A percentile compares a stretch with the other conserved stretches of the same genome.
These are phyloP conservation scores for Fusarium cicatricum DNA, from an alignment of 2,329 filamentous ascomycete species.

Conservation along the genomic window DNA sequence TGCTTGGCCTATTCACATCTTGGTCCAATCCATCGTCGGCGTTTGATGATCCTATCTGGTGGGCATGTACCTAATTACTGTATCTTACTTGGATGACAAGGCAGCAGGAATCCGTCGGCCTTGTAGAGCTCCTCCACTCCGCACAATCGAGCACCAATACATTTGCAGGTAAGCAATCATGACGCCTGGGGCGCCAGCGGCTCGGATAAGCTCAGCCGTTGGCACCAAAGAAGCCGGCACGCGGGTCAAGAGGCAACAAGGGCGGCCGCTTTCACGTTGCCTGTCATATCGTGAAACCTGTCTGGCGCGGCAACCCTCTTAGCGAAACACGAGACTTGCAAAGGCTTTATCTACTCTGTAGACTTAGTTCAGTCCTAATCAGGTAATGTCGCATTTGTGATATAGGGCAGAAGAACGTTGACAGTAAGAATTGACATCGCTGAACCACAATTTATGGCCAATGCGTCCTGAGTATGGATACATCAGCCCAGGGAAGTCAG, in stretches of 20 bases:
- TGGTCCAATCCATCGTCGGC: not conserved
- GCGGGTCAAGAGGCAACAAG: not conserved
- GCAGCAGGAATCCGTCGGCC: not conserved
- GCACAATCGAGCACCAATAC: not conserved
- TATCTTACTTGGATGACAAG: too few species aligned
- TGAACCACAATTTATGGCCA: conserved; percentile 27
- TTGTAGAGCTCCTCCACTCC: not conserved
- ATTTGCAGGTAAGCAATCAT: too few species aligned
- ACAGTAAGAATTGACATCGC: conserved; percentile 24
- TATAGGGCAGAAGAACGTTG: not conserved
- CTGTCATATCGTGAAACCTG: too few species aligned
- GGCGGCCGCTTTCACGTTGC: too few species aligned
- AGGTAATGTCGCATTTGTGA: not conserved
- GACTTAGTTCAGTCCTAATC: not conserved
- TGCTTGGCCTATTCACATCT: not conserved
- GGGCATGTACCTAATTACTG: not conserved
- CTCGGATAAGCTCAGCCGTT: not conserved
- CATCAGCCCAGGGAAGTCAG: not conserved
- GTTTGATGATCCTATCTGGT: not conserved
- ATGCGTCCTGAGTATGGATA: conserved; percentile 2
- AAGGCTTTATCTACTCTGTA: not conserved
- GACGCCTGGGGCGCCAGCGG: not conserved
- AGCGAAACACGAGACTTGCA: not conserved
- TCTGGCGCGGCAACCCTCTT: not conserved
- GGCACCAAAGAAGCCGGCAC: not conserved